Evolutionary conservation across 495 filamentous ascomycete species (phyloP).

Genomic region (Penicillium alfredii): DNA sequence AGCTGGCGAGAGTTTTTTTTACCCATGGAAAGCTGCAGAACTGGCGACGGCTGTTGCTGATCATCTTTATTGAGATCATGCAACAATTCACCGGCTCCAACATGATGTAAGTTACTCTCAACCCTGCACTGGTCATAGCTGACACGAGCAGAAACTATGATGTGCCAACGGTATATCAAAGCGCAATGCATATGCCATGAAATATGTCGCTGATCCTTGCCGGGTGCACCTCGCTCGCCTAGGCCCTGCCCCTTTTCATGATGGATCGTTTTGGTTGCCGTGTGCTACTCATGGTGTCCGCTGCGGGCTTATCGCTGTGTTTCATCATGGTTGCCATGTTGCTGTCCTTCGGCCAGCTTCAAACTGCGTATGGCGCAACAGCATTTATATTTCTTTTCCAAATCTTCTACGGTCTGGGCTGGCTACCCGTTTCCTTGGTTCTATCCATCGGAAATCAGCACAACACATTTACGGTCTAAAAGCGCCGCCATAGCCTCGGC

Average conservation of each 20-base stretch:
- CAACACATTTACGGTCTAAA: slow-evolving; percentile 28
- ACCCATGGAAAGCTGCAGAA: slow-evolving; percentile 33
- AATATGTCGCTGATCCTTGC: slow-evolving; percentile 46
- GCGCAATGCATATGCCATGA: slow-evolving; percentile 46
- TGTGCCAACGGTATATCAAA: slow-evolving; percentile 41
- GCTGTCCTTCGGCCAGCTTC: slow-evolving; percentile 20
- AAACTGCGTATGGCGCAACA: slow-evolving; percentile 33
- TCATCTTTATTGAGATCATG: slow-evolving; percentile 28
- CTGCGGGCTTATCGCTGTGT: slow-evolving; percentile 40
- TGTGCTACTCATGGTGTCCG: slow-evolving; percentile 43
- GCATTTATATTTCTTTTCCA: slow-evolving; percentile 46
- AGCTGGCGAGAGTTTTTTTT: slow-evolving; percentile 32
- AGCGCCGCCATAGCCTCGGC: slow-evolving; percentile 1
- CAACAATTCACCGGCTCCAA: slow-evolving; percentile 33
- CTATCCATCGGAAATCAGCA: slow-evolving; percentile 63
- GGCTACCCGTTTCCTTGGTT: slow-evolving; percentile 54
- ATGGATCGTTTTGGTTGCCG: slow-evolving; percentile 51
- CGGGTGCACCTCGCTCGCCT: slow-evolving; percentile 41
- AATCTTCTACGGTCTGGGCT: slow-evolving; percentile 42
- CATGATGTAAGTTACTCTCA: slow-evolving; percentile 26
- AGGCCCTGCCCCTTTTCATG: slow-evolving; percentile 35
- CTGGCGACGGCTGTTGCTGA: slow-evolving; percentile 33
- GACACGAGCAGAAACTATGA: slow-evolving; percentile 50
- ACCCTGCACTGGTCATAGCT: too few relatives aligned
- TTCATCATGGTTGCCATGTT: slow-evolving; percentile 31